Conservation (phyloP, 257 asterid genomes). For the Fraxinus pennsylvanica region DNA sequence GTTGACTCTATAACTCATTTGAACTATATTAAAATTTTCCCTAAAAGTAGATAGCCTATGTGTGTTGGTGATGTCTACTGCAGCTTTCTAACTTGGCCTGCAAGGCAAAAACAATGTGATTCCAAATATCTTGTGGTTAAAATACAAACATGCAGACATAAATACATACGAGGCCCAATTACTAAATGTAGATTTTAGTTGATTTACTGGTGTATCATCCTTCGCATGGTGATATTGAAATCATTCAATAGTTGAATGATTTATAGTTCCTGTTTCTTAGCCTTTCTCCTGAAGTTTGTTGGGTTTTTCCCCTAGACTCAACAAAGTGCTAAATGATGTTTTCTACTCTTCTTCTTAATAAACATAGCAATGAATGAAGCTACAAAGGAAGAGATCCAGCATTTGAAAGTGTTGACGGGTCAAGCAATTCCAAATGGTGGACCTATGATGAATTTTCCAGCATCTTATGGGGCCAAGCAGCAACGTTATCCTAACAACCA, state of each 20-base stretch:
- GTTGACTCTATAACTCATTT: background rate
- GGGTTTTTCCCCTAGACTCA: background rate
- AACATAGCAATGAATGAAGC: conserved; percentile 82
- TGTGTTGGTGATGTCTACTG: background rate
- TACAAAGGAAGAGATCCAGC: conserved; percentile 81
- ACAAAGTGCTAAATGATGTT: conserved; percentile 3
- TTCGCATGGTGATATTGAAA: background rate
- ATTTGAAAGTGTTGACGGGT: conserved; percentile 74
- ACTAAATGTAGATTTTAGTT: background rate
- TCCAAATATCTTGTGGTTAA: background rate
- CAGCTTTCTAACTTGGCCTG: background rate
- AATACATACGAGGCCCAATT: background rate
- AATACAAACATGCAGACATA: background rate
- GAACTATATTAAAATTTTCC: background rate
- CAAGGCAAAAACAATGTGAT: background rate
- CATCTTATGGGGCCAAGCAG: conserved; percentile 41
- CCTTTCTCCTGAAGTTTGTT: background rate
- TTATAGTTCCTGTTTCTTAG: no score
- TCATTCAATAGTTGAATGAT: background rate
- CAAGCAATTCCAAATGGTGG: conserved; percentile 71
- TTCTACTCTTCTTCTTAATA: conserved; percentile 10
- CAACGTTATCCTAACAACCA: conserved; percentile 39
- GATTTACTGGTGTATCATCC: background rate
- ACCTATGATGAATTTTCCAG: conserved; percentile 41
- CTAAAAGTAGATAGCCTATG: background rate